Base-by-base conservation (phyloP, 306 rosid genomes). In the Prosopis cineraria region DNA sequence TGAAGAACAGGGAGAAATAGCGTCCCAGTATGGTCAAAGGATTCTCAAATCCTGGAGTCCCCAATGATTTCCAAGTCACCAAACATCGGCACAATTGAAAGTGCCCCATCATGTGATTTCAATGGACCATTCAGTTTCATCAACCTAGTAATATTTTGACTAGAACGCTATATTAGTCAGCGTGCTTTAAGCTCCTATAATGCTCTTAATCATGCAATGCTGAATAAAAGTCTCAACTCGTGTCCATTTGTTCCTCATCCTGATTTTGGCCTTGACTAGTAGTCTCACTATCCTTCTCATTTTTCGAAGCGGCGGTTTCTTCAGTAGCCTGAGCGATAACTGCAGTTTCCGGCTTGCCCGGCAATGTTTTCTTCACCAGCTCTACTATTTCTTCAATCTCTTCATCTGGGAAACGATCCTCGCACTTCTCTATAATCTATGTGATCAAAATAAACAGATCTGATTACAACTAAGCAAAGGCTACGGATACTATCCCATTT, bases 361-460 rank as follows among this genome's bases (percentile, higher is more conserved):
- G 90, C 69, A 90, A 85, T 67, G 81, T 85, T 19, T 82, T 81
- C 63, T 22, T 73, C 65, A 92, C 92, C 86, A 87, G 44, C 73
- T 85, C 85, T 64, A 77, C 70, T 17, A 90, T 80, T 80, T 89
- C 94, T 10, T 68, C 37, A 1, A 79, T n/a, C 74, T 50, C 78
- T 25, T 64, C 85, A 4, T 81, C 89, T 24, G 85, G 84, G 33
- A 86, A 86, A 22, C 94, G 96, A 9, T 1, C 37, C 0, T 80
- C 88, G 25, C 87, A 76, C 1, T 65, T 33, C 76, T 89, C 92
- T 74, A 58, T 58, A 30, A 91, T 85, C 94, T 93, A 83, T 33
- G 29, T 19, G 45, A 72, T 67, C 55, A 24, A 72, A 80, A 59
- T 9, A 29, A 56, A 53, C 53, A 60, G 20, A 59, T 16, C n/a